Evolutionary conservation across 345 rosid genomes (phyloP), one percentile per base, ranked within the genome.

Genomic region (Gossypium turneri): DNA sequence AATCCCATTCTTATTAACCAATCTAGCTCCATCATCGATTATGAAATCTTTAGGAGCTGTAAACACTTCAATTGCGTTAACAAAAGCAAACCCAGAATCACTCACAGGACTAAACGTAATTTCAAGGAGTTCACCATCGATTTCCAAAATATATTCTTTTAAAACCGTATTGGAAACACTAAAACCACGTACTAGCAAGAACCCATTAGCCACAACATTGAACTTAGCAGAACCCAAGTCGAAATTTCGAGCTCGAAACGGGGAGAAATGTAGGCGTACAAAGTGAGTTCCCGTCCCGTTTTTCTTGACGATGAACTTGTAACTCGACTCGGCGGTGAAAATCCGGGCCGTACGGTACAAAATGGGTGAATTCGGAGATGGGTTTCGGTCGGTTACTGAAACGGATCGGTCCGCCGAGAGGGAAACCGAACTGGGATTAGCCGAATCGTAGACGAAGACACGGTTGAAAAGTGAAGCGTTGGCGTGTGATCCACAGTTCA

Each of bases 181-280:
- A 82, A 92, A 90, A 75, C 75, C 84, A 24, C 63, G 75, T 82
- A 92, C 52, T 13, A 93, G 22, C 73, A 80, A 44, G 50, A 80
- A 69, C 72, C 91, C 96, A 82, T 88, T 81, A 64, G 83, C 84
- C 74, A 79, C 57, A 77, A 91, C 93, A 48, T 80, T 71, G 75
- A 94, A 89, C 74, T 82, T 85, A 1, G 93, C 93, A 44, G 86
- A 76, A 11, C 64, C 58, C 62, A 94, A 78, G 81, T 89, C 67
- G 29, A 83, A 90, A 6, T 16, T 65, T 12, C 69, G 85, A 78
- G 87, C 86, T 75, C 45, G 64, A 79, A 94, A 94, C 0, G 99
- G 98, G 13, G 91, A 87, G 88, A 94, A 92, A 83, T 94, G 99
- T 74, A 92, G 84, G 76, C 99, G 98, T 85, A 94, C 89, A 82